phyloP scores from a whole-genome alignment of 2,329 filamentous ascomycete genomes.

The Ceratocystis eucalypticola region DNA sequence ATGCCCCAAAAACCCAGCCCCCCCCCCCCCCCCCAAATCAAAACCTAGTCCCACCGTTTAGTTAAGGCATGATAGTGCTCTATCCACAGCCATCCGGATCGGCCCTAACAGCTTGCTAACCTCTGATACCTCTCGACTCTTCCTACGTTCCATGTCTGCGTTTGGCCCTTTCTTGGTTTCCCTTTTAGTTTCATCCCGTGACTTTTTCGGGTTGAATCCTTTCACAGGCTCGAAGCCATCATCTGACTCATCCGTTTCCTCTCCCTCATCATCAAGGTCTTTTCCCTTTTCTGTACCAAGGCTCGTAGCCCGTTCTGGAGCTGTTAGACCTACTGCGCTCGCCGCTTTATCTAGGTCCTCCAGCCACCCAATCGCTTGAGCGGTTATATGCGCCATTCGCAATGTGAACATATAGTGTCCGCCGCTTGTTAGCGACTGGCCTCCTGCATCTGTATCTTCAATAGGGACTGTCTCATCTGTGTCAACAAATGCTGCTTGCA shows the following conservation, averaged over 20 bases:
- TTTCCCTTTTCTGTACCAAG: background rate
- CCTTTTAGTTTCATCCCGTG: too few relatives aligned
- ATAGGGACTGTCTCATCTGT: background rate
- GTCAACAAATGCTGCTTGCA: background rate
- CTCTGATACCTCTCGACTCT: background rate
- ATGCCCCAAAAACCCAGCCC: background rate
- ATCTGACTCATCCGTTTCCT: slow-evolving; percentile 5
- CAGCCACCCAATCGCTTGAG: too few relatives aligned
- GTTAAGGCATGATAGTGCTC: too few relatives aligned
- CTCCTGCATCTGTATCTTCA: background rate
- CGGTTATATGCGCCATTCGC: background rate
- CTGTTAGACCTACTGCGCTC: too few relatives aligned
- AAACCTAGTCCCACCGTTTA: too few relatives aligned
- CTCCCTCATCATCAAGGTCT: background rate
- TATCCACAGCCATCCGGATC: background rate
- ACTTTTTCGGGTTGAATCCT: slow-evolving; percentile 11
- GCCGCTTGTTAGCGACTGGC: background rate
- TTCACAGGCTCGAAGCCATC: slow-evolving; percentile 16
- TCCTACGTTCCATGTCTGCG: too few relatives aligned
- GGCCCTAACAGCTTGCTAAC: background rate
- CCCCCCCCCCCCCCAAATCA: too few relatives aligned
- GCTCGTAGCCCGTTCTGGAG: too few relatives aligned
- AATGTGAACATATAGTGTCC: background rate
- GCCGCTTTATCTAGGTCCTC: too few relatives aligned
- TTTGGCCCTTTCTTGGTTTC: too few relatives aligned